phyloP scores from a whole-genome alignment of 2,329 filamentous ascomycete species.

The Bertia moriformis region DNA sequence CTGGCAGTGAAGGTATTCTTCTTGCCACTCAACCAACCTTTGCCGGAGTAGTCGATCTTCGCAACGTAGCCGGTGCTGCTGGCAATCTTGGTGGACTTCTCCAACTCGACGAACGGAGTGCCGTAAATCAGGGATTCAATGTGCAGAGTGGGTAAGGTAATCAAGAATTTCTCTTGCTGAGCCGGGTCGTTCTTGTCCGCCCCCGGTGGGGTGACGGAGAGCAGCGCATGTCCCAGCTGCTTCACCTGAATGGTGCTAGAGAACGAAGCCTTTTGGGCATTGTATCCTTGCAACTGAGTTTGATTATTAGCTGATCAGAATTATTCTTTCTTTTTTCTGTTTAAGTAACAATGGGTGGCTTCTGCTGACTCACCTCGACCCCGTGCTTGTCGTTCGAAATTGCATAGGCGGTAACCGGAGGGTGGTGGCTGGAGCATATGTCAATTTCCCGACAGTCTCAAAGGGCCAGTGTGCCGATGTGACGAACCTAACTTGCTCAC shows the following conservation, averaged over 20 bases:
- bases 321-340: no score
- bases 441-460: neutral
- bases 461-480: no score
- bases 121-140: constrained; percentile 85
- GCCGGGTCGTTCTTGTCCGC: constrained; percentile 7
- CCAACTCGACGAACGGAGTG: constrained; percentile 79
- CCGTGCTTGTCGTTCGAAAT: constrained; percentile 79
- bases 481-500: constrained; percentile 63
- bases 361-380: constrained; percentile 22
- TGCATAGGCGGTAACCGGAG: constrained; percentile 84
- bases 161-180: constrained; percentile 61
- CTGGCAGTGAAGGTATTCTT: constrained; percentile 78
- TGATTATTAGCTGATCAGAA: no score
- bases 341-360: no score
- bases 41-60: constrained; percentile 84
- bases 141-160: constrained; percentile 79
- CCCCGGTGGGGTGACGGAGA: constrained; percentile 48
- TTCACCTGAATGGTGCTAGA: constrained; percentile 87
- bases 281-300: constrained; percentile 72
- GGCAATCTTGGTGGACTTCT: constrained; percentile 70
- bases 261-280: constrained; percentile 92
- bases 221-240: constrained; percentile 78
- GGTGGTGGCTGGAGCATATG: constrained; percentile 50
- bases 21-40: constrained; percentile 88
- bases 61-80: constrained; percentile 76